Conservation (phyloP, 805 yeast species). For the Ogataea wickerhamii region DNA sequence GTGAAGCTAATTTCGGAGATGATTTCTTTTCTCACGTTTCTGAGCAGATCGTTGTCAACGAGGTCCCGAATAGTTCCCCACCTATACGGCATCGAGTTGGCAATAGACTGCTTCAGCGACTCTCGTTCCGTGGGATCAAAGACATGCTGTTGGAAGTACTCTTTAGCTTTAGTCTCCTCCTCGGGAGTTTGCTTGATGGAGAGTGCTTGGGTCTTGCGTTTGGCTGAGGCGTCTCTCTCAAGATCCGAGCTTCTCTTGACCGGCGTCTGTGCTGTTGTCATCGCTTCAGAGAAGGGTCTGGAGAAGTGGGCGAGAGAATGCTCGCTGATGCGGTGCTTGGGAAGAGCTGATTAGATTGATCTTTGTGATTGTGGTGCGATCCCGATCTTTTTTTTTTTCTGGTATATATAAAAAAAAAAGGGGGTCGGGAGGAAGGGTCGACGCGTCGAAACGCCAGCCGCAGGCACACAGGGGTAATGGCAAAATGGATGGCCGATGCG, state of each 20-base stretch:
- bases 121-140: conserved; percentile 38
- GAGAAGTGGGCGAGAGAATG: too few species aligned
- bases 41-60: conserved; percentile 69
- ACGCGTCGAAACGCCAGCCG: too few species aligned
- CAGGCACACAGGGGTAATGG: too few species aligned
- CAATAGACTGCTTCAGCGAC: conserved; percentile 41
- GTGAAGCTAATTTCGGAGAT: conserved; percentile 83
- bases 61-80: conserved; percentile 84
- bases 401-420: too few species aligned
- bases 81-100: conserved; percentile 68
- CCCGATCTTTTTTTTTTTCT: too few species aligned
- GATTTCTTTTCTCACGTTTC: conserved; percentile 83
- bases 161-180: conserved; percentile 31
- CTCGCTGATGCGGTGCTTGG: too few species aligned
- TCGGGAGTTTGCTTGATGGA: conserved; percentile 32
- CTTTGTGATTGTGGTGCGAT: too few species aligned
- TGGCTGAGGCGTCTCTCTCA: not conserved
- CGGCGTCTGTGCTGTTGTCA: too few species aligned
- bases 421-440: too few species aligned
- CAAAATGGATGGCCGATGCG: too few species aligned
- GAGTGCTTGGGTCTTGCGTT: conserved; percentile 15
- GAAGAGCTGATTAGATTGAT: too few species aligned
- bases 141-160: conserved; percentile 30
- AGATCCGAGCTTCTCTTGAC: not conserved
- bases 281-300: too few species aligned